These are phyloP conservation scores for Colletotrichum caudatum DNA, from an alignment of 2,329 filamentous ascomycete genomes.

Conservation along the genomic window DNA sequence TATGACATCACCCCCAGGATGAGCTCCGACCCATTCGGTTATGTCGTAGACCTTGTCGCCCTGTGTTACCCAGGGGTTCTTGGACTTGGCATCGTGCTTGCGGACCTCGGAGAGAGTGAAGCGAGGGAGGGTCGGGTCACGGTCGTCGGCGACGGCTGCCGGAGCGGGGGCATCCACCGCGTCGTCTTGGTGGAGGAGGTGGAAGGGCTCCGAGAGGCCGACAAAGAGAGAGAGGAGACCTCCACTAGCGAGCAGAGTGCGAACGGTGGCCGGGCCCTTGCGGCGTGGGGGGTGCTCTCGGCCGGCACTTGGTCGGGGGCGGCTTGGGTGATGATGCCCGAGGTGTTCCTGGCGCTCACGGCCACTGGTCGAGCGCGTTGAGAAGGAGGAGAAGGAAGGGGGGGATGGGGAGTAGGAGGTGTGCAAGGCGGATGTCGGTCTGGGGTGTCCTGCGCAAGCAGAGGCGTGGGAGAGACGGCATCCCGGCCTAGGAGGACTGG, in stretches of 20 bases:
- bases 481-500: constrained; percentile 12
- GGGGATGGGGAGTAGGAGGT: not conserved
- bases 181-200: constrained; percentile 26
- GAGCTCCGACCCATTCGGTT: constrained; percentile 74
- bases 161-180: constrained; percentile 23
- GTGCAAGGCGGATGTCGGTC: constrained; percentile 28
- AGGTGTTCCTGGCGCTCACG: constrained; percentile 1
- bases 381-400: constrained; percentile 4
- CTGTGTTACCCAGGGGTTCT: constrained; percentile 72
- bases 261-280: constrained; percentile 23
- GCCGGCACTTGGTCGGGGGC: not conserved
- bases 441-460: constrained; percentile 29
- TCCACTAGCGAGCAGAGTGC: constrained; percentile 40
- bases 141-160: constrained; percentile 44
- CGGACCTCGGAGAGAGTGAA: constrained; percentile 65
- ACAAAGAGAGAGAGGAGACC: constrained; percentile 40
- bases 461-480: constrained; percentile 7
- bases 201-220: constrained; percentile 40
- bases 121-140: constrained; percentile 59
- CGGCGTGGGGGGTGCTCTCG: constrained; percentile 24
- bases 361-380: not conserved
- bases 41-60: constrained; percentile 77
- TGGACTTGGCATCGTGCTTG: constrained; percentile 64
- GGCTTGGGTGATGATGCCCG: constrained; percentile 5
- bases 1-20: constrained; percentile 77